Base-by-base conservation (phyloP, 495 filamentous ascomycete genomes). In the Aspergillus leporis region DNA sequence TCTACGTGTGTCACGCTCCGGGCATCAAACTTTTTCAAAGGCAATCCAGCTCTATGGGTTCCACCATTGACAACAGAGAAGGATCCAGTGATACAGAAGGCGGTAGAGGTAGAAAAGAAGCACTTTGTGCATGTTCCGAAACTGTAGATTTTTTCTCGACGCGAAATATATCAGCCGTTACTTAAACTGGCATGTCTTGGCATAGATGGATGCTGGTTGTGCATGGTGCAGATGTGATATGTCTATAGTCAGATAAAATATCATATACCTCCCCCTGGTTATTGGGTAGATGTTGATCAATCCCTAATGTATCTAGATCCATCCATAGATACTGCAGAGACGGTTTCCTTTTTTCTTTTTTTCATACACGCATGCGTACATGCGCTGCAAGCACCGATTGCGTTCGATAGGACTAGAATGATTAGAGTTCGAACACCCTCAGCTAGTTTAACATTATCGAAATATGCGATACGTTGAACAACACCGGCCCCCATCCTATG, bases 21-120 rank as follows among this genome's bases (percentile, higher is more conserved):
- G 62, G 86, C 87, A 4, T 81, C 80, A 5, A 87, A 89, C 58
- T 90, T 90, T 76, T 88, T 88, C 65, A 79, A 84, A 38, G 79
- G 77, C 73, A 91, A 90, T 61, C 88, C 88, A 5, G 85, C 85
- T 23, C 63, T 90, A 6, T 87, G 89, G 74, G 88, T 91, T 38
- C 82, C 87, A 38, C 84, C 84, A 12, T 80, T 75, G 49, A 78
- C 68, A 14, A 19, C 19, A 19, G 41, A 18, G 41, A 3, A 14
- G 34, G 9, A 36, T 36, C 9, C 13, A 2, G 34, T 36, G 34
- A 8, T 14, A 36, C 34, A 36, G 2, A 36, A 14, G 9, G 41
- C 18, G 16, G 5, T 21, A 1, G n/a, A 9, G 2, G 6, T 18
- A 14, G 8, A n/a, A 45, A n/a, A 19, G 3, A 14, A 45, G 5